A percentile compares a stretch with the other conserved stretches of the same genome.
These are phyloP conservation scores for Chlorella sp. DNA, from an alignment of 139 green algal genomes.

Conservation along the genomic window DNA sequence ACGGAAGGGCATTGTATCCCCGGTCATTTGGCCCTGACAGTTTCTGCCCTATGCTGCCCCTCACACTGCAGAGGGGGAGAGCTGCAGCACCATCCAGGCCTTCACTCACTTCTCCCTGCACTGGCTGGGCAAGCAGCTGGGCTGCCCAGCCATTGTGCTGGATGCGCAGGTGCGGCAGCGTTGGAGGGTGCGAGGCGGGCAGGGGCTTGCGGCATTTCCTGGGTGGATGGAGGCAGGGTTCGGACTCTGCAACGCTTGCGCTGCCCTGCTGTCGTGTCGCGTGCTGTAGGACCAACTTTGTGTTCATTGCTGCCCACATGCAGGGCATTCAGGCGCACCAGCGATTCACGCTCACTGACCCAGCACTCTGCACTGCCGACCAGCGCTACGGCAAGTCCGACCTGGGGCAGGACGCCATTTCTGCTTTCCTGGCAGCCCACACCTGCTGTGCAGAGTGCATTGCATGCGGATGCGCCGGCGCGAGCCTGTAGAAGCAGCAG, in stretches of 20 bases:
- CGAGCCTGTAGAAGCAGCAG: too few species aligned
- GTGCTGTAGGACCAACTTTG: too few species aligned
- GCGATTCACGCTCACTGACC: not conserved
- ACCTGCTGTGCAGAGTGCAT: not conserved
- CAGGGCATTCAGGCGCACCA: not conserved
- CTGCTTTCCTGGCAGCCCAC: not conserved
- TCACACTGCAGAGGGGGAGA: constrained; percentile 15
- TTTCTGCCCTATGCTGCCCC: too few species aligned
- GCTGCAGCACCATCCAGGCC: not conserved
- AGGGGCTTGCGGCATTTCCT: too few species aligned
- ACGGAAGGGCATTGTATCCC: too few species aligned
- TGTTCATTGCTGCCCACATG: too few species aligned
- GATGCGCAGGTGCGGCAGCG: not conserved
- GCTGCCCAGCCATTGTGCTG: not conserved
- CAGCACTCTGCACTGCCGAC: not conserved
- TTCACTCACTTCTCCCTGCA: constrained; percentile 13
- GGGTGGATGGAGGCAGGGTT: too few species aligned
- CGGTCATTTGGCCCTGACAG: too few species aligned
- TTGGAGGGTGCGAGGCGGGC: not conserved
- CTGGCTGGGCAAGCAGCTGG: not conserved
- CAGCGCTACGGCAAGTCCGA: not conserved
- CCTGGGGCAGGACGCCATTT: not conserved
- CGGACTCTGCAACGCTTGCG: too few species aligned
- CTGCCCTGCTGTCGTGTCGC: too few species aligned
- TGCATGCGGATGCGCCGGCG: not conserved